phyloP scores from a whole-genome alignment of 164 flowering plant species.

The Chloranthus sessilifolius region DNA sequence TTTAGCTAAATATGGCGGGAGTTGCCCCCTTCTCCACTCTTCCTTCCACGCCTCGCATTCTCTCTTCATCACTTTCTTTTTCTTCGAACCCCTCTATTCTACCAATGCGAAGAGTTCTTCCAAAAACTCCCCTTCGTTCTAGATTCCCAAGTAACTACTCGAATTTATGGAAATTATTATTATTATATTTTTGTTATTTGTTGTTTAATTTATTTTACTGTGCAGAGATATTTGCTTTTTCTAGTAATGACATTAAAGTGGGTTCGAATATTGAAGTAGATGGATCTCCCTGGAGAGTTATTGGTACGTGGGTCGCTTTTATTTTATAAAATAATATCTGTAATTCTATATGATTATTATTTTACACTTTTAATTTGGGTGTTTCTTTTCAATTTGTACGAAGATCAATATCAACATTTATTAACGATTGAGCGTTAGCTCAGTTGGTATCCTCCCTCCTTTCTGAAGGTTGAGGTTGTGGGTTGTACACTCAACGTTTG shows the following conservation, averaged over 20 bases:
- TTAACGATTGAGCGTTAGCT: too few relatives aligned
- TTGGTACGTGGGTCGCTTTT: slow-evolving; percentile 37
- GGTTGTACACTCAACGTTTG: too few relatives aligned
- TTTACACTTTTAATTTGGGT: background rate
- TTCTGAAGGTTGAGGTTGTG: too few relatives aligned
- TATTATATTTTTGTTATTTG: background rate
- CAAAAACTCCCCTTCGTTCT: slow-evolving; percentile 20
- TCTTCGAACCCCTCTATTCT: too few relatives aligned
- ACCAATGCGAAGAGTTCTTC: too few relatives aligned
- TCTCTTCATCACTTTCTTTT: too few relatives aligned
- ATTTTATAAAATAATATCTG: too few relatives aligned
- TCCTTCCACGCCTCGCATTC: too few relatives aligned
- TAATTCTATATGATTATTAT: too few relatives aligned
- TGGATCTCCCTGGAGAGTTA: slow-evolving; percentile 80
- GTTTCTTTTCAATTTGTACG: background rate
- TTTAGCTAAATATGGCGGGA: too few relatives aligned
- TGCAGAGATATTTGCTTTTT: slow-evolving; percentile 55
- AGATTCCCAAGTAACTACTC: slow-evolving; percentile 32
- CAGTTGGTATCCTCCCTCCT: too few relatives aligned
- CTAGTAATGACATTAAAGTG: slow-evolving; percentile 87
- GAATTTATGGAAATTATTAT: background rate
- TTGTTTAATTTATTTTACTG: background rate
- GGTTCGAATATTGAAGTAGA: slow-evolving; percentile 79
- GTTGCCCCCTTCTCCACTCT: too few relatives aligned
- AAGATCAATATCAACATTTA: background rate